Evolutionary conservation across 495 filamentous ascomycete genomes (phyloP).

Genomic region (Penicillium atrosanguineum): DNA sequence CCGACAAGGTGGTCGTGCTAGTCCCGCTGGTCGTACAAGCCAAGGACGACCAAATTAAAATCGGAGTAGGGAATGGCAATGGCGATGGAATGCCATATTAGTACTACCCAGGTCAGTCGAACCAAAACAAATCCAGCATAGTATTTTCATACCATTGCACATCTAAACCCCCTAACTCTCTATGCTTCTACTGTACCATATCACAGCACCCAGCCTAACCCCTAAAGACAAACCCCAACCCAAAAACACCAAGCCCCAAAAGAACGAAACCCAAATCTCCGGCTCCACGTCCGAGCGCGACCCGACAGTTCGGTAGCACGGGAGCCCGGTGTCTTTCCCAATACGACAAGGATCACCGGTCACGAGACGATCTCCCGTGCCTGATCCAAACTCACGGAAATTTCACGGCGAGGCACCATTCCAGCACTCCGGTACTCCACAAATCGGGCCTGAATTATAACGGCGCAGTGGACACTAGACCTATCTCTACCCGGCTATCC

Average conservation of each 20-base stretch:
- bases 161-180: background rate
- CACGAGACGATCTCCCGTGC: conserved; percentile 24
- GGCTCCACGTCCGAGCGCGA: conserved; percentile 2
- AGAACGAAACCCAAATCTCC: background rate
- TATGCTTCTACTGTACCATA: background rate
- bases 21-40: no score
- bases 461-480: no score
- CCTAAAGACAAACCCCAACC: background rate
- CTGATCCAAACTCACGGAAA: conserved; percentile 8
- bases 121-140: no score
- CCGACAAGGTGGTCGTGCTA: background rate
- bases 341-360: conserved; percentile 5
- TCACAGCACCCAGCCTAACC: background rate
- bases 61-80: no score
- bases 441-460: no score
- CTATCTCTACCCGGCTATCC: background rate
- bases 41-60: no score
- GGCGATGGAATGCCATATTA: no score
- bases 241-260: background rate
- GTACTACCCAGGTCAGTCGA: no score
- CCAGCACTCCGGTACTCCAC: background rate
- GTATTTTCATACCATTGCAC: no score
- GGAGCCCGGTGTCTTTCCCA: conserved; percentile 1
- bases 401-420: background rate
- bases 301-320: conserved; percentile 1